Base-by-base conservation (phyloP, 257 asterid species). In the Solanum sejunctum region DNA sequence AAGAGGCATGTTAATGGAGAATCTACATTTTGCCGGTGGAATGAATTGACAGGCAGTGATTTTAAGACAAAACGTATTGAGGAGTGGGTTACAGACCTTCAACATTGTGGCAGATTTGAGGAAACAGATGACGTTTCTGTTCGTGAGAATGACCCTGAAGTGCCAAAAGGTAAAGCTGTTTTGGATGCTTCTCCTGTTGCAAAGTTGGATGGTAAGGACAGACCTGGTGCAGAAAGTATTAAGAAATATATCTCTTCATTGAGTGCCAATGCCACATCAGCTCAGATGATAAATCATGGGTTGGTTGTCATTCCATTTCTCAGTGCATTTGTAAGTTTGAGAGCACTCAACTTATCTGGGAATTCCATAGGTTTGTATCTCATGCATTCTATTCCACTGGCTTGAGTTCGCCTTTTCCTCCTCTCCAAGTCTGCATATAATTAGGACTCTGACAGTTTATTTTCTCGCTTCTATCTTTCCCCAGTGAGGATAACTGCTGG, bases 401-500 rank as follows among this genome's bases (percentile, higher is more conserved):
- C 56, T 84, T 45, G 43, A 47, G n/a, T 36, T 67, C 69, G 43
- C 78, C 12, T n/a, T 81, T 73, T 23, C 23, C 26, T 51, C 21
- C 32, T 41, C 79, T 12, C 47, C 18, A 39, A 9, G 43, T 82
- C 70, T 64, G 10, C 23, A 21, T 57, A 61, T 16, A 8, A 21
- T 11, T n/a, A 12, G 52, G 51, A 60, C 82, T 84, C 36, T 81
- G 61, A 82, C 84, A 45, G 16, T 86, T 81, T 84, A 20, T 87
- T 41, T 54, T 78, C 10, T 86, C 51, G 52, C 58, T 81, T 78
- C 61, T 84, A 63, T 15, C 63, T 82, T 80, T 28, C 47, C 36
- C 54, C 93, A 96, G 99, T 86, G 85, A 92, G 93, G 91, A 92
- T 96, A 51, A 93, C 98, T 84, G 91, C 97, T 87, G 99, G 99